These are phyloP conservation scores for Asclepias syriaca DNA, from an alignment of 257 asterid species.

Conservation along the genomic window DNA sequence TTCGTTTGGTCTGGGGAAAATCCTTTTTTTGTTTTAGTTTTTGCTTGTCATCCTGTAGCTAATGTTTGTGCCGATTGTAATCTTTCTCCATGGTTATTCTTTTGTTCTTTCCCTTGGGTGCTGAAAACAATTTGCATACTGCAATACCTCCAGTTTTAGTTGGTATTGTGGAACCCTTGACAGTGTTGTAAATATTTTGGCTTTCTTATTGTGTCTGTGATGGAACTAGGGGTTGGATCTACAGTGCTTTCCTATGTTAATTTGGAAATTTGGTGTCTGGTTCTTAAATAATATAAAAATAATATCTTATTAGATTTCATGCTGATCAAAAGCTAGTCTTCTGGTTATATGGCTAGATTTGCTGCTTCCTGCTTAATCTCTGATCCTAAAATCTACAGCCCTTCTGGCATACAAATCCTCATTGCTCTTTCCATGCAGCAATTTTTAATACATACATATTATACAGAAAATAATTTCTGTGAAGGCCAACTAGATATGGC, in stretches of 20 bases:
- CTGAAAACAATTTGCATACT: neutral
- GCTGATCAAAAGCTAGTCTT: neutral
- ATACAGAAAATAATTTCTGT: neutral
- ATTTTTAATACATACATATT: neutral
- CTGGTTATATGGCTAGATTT: neutral
- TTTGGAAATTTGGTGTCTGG: neutral
- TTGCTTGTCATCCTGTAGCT: neutral
- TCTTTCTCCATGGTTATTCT: neutral
- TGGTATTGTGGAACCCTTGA: neutral
- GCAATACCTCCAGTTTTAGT: slow-evolving; percentile 5
- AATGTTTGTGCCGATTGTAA: neutral
- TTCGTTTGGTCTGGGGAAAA: neutral
- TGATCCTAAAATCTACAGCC: neutral
- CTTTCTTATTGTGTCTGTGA: neutral
- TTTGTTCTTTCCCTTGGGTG: neutral
- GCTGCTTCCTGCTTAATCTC: neutral
- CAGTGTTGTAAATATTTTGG: neutral
- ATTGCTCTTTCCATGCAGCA: neutral
- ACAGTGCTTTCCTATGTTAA: neutral
- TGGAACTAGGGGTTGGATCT: neutral
- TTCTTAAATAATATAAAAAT: neutral
- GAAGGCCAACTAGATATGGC: neutral
- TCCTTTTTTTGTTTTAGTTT: neutral
- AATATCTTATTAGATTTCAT: neutral
- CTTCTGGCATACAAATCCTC: neutral